Evolutionary conservation across 441 rosid species (phyloP), one percentile per base, ranked within the genome.

Genomic region (Flueggea neowawraea): DNA sequence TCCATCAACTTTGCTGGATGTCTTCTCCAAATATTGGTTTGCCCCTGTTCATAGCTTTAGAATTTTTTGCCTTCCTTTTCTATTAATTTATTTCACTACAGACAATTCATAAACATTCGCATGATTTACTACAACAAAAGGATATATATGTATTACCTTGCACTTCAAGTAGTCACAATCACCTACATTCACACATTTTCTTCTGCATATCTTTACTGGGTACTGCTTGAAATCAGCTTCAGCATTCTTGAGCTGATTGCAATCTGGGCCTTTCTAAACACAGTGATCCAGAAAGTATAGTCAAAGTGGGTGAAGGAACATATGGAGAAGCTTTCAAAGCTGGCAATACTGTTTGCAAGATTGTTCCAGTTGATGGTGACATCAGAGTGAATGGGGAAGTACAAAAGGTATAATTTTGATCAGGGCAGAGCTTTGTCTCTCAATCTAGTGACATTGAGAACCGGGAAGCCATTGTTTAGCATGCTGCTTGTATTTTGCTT

Each of bases 241-340:
- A 59, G 64, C 58, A 49, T 62, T 33, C 47, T 47, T 61, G 33
- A 57, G 53, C 61, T 76, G 39, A 71, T 65, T 32, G 58, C 53
- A 61, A 50, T 43, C 62, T 54, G 48, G 61, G 63, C 60, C 60
- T 65, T 67, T 66, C 48, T 73, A 64, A 54, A 39, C 36, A 48
- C 84, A 94, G 97, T 84, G 80, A 80, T 61, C 91, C 90, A 33
- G 69, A 84, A 70, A 69, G 71, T 73, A 84, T 95, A 67, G 67
- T 63, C 68, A 95, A 95, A 84, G 73, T 95, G 67, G 99, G 99
- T 58, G 99, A 95, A 84, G 99, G 99, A 61, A 95, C 98, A 43
- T 95, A 73, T 72, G 99, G 99, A 68, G 99, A 95, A 78, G 99
- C 96, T 69, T 91, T 89, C 65, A 73, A 72, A 63, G 91, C 86